A percentile compares a stretch with the other conserved stretches of the same genome.
Conservation (phyloP, 2,329 filamentous ascomycete genomes). For the Fusarium sororula region DNA sequence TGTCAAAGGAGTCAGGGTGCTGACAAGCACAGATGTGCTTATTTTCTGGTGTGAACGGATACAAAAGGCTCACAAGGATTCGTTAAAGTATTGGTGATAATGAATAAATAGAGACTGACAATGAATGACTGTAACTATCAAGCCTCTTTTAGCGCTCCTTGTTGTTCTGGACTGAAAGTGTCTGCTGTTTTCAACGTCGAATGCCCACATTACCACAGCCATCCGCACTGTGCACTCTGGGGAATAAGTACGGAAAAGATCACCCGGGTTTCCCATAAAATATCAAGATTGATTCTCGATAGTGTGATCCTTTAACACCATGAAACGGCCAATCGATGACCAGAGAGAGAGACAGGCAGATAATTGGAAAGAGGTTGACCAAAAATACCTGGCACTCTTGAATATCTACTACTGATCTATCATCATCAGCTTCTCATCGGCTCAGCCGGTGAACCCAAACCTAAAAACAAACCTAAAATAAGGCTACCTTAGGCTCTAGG, state of each 20-base stretch:
- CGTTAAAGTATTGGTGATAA: neutral
- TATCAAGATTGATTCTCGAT: neutral
- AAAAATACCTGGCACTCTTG: neutral
- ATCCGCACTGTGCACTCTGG: constrained; percentile 18
- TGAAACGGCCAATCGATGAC: neutral
- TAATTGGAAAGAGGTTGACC: too few relatives aligned
- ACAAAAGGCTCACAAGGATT: neutral
- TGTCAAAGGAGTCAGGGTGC: neutral
- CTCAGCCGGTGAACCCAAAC: neutral
- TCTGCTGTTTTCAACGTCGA: neutral
- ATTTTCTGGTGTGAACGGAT: neutral
- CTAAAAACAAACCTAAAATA: neutral
- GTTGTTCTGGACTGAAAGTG: neutral
- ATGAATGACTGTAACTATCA: neutral
- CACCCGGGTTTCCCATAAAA: constrained; percentile 13
- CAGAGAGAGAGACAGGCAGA: neutral
- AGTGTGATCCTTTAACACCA: neutral
- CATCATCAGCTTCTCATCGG: neutral
- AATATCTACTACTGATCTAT: neutral
- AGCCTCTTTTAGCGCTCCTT: neutral
- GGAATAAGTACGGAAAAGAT: constrained; percentile 9
- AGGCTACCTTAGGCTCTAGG: neutral
- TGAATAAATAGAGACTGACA: neutral
- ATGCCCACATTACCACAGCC: constrained; percentile 2
- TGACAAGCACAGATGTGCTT: neutral